Base-by-base conservation (phyloP, 1,139 yeast genomes). In the Nadsonia starkeyi-henricii region DNA sequence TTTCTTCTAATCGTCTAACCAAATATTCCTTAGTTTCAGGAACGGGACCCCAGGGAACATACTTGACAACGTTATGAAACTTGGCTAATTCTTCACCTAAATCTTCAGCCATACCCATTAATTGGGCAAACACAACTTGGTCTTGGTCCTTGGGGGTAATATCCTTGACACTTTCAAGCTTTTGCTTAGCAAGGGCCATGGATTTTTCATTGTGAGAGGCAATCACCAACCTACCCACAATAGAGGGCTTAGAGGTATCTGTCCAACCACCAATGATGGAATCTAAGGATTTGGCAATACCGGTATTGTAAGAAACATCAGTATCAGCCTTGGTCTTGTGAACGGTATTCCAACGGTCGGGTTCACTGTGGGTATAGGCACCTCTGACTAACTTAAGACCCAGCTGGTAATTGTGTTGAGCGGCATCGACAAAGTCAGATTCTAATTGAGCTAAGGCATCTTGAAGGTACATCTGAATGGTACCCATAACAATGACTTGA, bases 11-110 rank as follows among this genome's bases (percentile, higher is more conserved):
- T 68, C 98, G 78, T 72, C 98, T 81, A 55, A 82, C 72, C 57
- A 91, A 70, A 63, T 91, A 91, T 57, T 86, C 95, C 69, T 85
- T 86, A 51, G 96, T 88, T 68, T 91, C 97, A 57, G 78, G 69
- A 51, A 95, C 94, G 41, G 97, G 97, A 9, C 97, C 97, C 96
- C 97, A 91, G 18, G 97, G 95, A 55, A 91, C 96, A 63, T 89
- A 91, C 67, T 89, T 89, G 68, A 89, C 81, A 51, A 91, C 85
- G 56, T 76, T 79, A 51, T 78, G 85, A 45, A 79, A 75, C 48
- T 78, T 72, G 53, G 85, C 77, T 60, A 91, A 73, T 57, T 82
- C 85, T 62, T 77, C 75, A 42, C 96, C 86, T 53, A 85, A 77
- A 58, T 82, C 81, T 65, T 91, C 97, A 49, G 95, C 93, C 97